A percentile compares a stretch with the other conserved stretches of the same genome.
phyloP scores from a whole-genome alignment of 306 rosid genomes.

The Trifolium repens region DNA sequence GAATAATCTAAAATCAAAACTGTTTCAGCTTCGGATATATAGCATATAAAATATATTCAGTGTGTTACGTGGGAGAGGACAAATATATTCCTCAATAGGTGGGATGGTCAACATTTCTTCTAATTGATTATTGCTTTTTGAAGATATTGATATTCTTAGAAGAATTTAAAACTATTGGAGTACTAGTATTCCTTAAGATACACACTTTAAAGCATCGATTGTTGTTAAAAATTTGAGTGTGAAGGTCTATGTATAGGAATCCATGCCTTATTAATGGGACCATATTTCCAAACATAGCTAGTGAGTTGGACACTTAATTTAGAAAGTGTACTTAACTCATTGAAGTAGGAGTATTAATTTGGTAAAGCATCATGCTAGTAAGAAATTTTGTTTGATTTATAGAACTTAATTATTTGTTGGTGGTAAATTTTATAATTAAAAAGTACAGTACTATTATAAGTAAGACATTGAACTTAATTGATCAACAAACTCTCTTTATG shows the following conservation, averaged over 20 bases:
- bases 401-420: background rate
- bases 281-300: conserved; percentile 42
- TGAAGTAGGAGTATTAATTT: background rate
- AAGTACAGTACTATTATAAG: no score
- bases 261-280: conserved; percentile 39
- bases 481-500: no score
- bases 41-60: conserved; percentile 40
- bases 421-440: no score
- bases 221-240: conserved; percentile 12
- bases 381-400: background rate
- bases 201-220: conserved; percentile 20
- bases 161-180: conserved; percentile 47
- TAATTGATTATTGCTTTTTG: conserved; percentile 37
- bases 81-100: conserved; percentile 33
- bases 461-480: no score
- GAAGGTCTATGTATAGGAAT: conserved; percentile 16
- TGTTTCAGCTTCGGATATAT: conserved; percentile 3
- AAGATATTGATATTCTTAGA: conserved; percentile 31
- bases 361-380: background rate
- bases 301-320: background rate
- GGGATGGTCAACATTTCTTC: conserved; percentile 42
- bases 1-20: background rate
- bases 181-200: conserved; percentile 32
- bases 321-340: background rate
- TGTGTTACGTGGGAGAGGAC: conserved; percentile 4